A percentile compares a stretch with the other conserved stretches of the same genome.
Evolutionary conservation across 192 early-diverging fungal genomes (phyloP).

Genomic region (Cladochytrium replicatum): DNA sequence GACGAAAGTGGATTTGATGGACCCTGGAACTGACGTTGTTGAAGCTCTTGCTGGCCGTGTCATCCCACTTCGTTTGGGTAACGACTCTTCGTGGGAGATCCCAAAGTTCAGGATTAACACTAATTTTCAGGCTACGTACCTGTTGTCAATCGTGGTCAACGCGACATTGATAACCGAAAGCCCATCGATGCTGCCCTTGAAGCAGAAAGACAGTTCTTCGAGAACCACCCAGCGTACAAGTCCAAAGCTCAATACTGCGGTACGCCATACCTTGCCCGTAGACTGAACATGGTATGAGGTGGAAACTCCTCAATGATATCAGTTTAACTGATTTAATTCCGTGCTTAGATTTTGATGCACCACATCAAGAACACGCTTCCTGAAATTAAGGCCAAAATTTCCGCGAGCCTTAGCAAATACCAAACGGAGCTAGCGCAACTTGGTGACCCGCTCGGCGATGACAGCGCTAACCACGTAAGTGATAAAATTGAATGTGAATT

Average conservation of each 20-base stretch:
- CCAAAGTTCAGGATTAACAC: no score
- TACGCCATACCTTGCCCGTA: slow-evolving; percentile 95
- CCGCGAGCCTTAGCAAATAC: slow-evolving; percentile 74
- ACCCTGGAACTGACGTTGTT: slow-evolving; percentile 83
- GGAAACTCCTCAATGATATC: no score
- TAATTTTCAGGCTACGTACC: slow-evolving; percentile 79
- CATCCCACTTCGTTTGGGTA: slow-evolving; percentile 84
- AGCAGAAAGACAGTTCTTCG: slow-evolving; percentile 83
- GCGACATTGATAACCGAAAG: slow-evolving; percentile 93
- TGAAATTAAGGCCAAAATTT: slow-evolving; percentile 97
- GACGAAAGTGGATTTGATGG: slow-evolving; percentile 90
- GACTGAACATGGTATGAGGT: slow-evolving; percentile 76
- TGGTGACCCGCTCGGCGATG: slow-evolving; percentile 84
- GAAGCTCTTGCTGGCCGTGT: slow-evolving; percentile 83
- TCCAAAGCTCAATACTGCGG: slow-evolving; percentile 98
- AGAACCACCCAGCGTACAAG: slow-evolving; percentile 87
- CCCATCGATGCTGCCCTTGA: slow-evolving; percentile 82
- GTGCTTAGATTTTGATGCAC: slow-evolving; percentile 87
- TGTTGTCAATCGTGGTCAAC: slow-evolving; percentile 97
- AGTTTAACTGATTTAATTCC: no score
- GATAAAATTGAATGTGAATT: not conserved
- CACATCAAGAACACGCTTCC: slow-evolving; percentile 97
- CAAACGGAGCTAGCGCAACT: slow-evolving; percentile 73
- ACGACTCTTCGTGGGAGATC: no score
- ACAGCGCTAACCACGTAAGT: slow-evolving; percentile 44